These are phyloP conservation scores for Heterobasidion occidentale DNA, from an alignment of 1,284 basidiomycete species.

Conservation along the genomic window DNA sequence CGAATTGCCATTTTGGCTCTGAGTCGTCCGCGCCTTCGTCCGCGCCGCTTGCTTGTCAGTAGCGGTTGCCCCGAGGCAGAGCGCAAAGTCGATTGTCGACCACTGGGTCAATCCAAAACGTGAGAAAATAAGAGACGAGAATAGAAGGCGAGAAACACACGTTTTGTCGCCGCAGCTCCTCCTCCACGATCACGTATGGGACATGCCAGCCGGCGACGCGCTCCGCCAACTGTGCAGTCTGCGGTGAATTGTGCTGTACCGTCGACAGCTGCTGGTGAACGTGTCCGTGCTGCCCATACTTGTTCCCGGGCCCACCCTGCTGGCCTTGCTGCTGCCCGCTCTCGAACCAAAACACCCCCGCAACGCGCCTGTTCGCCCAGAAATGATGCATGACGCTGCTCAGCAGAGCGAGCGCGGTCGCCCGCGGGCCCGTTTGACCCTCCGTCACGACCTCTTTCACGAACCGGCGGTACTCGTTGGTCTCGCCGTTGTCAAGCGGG, in stretches of 20 bases:
- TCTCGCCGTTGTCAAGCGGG: conserved; percentile 92
- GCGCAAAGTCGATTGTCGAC: conserved; percentile 93
- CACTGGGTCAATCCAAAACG: conserved; percentile 42
- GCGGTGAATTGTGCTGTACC: conserved; percentile 68
- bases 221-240: conserved; percentile 83
- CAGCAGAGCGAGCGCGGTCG: conserved; percentile 82
- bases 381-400: conserved; percentile 70
- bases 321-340: conserved; percentile 14
- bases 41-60: conserved; percentile 71
- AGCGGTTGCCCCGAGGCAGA: conserved; percentile 89
- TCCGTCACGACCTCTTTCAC: conserved; percentile 96
- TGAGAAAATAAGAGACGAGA: conserved; percentile 3
- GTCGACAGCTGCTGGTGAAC: conserved; percentile 25
- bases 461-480: conserved; percentile 90
- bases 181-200: conserved; percentile 79
- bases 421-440: conserved; percentile 84
- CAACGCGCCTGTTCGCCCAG: conserved; percentile 73
- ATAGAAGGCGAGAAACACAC: conserved; percentile 42
- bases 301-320: too few relatives aligned
- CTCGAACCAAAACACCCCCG: conserved; percentile 75
- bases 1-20: conserved; percentile 8
- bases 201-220: conserved; percentile 93
- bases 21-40: conserved; percentile 53
- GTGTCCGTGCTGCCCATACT: conserved; percentile 11
- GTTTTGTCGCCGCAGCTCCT: conserved; percentile 93